Percentiles rank a stretch among this genome's conserved stretches.
Conservation (phyloP, 768 basidiomycete genomes). For the Pisolithus orientalis region DNA sequence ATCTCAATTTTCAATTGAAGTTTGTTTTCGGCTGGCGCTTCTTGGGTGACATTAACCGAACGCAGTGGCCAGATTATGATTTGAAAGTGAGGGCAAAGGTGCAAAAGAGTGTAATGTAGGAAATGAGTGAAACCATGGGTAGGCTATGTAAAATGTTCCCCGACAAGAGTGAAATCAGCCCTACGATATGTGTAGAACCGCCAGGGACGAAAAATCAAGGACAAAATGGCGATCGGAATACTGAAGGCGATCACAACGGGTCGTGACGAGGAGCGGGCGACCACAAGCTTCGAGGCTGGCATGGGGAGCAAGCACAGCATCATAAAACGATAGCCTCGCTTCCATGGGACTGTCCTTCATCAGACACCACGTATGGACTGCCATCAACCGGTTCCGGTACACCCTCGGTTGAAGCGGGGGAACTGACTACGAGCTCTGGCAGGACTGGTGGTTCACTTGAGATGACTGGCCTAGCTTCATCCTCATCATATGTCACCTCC, state of each 20-base stretch:
- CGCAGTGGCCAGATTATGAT: too few relatives aligned
- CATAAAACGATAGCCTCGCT: constrained; percentile 16
- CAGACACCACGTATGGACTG: constrained; percentile 8
- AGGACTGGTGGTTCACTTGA: constrained; percentile 26
- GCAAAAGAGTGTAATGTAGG: too few relatives aligned
- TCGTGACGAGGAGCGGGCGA: not conserved
- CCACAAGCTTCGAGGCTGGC: not conserved
- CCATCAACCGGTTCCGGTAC: constrained; percentile 12
- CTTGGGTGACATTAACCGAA: too few relatives aligned
- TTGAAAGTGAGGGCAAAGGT: too few relatives aligned
- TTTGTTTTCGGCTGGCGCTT: too few relatives aligned
- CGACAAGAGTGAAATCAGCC: too few relatives aligned
- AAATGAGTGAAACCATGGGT: too few relatives aligned
- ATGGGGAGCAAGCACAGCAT: not conserved
- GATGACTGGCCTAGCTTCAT: constrained; percentile 17
- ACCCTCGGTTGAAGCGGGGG: constrained; percentile 27
- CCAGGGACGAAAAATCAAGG: too few relatives aligned
- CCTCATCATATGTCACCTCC: constrained; percentile 22
- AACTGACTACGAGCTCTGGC: constrained; percentile 30
- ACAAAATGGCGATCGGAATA: not conserved
- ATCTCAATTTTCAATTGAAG: too few relatives aligned
- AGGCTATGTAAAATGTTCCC: too few relatives aligned
- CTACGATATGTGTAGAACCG: too few relatives aligned
- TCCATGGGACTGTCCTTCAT: constrained; percentile 14
- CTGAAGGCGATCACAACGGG: not conserved